Percentiles rank a stretch among this genome's conserved stretches.
Evolutionary conservation across 2,329 filamentous ascomycete genomes (phyloP).

Genomic region (Epichloe glyceriae): DNA sequence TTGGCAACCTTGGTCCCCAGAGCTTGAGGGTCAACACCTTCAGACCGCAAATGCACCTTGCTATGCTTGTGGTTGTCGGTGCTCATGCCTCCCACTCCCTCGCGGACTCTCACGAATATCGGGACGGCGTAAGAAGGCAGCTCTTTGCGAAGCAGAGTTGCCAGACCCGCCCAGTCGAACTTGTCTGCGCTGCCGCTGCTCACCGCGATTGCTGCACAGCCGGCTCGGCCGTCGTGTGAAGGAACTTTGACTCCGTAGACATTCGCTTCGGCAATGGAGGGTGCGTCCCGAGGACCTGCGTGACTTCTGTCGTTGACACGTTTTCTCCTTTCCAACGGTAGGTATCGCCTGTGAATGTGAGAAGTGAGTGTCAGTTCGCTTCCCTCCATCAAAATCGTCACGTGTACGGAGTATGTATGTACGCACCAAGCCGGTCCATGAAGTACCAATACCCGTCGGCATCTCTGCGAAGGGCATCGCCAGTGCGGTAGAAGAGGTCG

Average conservation of each 20-base stretch:
- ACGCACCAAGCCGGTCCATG: constrained; percentile 31
- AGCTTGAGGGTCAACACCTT: constrained; percentile 3
- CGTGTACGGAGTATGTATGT: too few relatives aligned
- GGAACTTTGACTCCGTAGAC: constrained; percentile 57
- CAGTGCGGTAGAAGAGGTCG: constrained; percentile 55
- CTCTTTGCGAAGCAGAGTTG: constrained; percentile 38
- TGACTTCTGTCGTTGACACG: constrained; percentile 54
- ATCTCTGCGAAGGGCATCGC: constrained; percentile 51
- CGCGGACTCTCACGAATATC: constrained; percentile 27
- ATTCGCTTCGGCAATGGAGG: constrained; percentile 50
- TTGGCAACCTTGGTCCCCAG: constrained; percentile 2
- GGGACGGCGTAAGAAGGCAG: constrained; percentile 66
- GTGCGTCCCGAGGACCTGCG: constrained; percentile 46
- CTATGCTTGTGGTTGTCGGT: constrained; percentile 6
- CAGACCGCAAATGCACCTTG: constrained; percentile 4
- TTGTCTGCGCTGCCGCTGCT: constrained; percentile 29
- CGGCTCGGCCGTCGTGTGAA: constrained; percentile 54
- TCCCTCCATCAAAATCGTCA: not conserved
- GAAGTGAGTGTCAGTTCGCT: constrained; percentile 3
- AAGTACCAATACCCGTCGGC: constrained; percentile 57
- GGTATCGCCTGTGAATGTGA: constrained; percentile 34
- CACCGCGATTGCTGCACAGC: constrained; percentile 48
- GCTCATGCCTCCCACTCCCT: constrained; percentile 5
- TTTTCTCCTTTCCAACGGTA: constrained; percentile 66
- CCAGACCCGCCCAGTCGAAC: constrained; percentile 42